These are phyloP conservation scores for Elaphomyces granulatus DNA, from an alignment of 495 filamentous ascomycete genomes.

Conservation along the genomic window DNA sequence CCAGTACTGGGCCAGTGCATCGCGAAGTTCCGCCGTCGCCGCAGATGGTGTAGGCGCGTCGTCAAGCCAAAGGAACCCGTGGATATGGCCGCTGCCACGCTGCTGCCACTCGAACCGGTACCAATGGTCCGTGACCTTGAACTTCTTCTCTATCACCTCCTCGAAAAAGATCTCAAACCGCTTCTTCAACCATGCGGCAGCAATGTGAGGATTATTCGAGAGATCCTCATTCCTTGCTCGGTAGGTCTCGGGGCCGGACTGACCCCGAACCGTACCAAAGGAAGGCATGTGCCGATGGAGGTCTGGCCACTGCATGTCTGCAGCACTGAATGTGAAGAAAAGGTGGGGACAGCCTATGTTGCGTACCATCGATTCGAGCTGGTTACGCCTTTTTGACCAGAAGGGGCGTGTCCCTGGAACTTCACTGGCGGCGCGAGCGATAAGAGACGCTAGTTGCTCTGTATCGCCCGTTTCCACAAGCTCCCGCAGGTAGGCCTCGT, in stretches of 20 bases:
- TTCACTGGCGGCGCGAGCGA: neutral
- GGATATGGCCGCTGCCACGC: no score
- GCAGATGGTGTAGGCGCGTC: no score
- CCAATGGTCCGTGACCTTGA: no score
- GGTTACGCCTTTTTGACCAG: neutral
- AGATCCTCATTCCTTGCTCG: neutral
- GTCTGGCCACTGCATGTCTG: neutral
- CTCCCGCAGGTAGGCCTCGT: neutral
- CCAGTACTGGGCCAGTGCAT: neutral
- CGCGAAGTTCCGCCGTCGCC: neutral
- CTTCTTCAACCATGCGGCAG: neutral
- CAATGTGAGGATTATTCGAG: neutral
- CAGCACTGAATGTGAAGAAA: neutral
- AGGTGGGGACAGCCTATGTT: neutral
- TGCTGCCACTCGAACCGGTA: no score
- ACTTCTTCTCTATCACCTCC: no score
- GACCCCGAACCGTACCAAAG: neutral
- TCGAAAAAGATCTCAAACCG: neutral
- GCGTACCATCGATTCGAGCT: neutral
- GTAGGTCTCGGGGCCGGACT: neutral
- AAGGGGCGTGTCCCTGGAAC: neutral
- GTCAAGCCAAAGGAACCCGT: no score
- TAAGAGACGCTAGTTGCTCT: neutral
- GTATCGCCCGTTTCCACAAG: neutral
- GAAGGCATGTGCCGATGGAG: neutral